These are phyloP conservation scores for Ophiocordyceps camponoti-rufipedis DNA, from an alignment of 2,329 filamentous ascomycete genomes.

Conservation along the genomic window DNA sequence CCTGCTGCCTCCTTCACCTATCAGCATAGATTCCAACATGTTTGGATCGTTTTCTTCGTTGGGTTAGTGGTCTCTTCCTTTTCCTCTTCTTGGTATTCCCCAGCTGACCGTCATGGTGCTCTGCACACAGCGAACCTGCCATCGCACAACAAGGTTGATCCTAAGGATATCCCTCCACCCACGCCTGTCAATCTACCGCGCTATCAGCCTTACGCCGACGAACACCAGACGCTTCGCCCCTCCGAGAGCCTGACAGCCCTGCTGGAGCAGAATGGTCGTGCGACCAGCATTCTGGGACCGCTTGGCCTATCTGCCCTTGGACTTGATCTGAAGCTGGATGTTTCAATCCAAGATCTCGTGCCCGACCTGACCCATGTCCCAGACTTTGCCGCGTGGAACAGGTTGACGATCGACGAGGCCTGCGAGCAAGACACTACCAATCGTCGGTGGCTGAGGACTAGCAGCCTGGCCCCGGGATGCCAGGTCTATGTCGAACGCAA, in stretches of 20 bases:
- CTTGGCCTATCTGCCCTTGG: slow-evolving; percentile 39
- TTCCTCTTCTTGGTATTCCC: not conserved
- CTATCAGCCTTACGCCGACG: slow-evolving; percentile 18
- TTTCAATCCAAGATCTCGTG: slow-evolving; percentile 27
- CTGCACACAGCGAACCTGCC: slow-evolving; percentile 10
- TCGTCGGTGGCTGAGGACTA: slow-evolving; percentile 29
- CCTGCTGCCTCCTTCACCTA: not conserved
- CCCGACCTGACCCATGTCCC: slow-evolving; percentile 35
- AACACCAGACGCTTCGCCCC: slow-evolving; percentile 11
- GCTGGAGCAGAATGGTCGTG: slow-evolving; percentile 35
- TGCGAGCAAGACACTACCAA: slow-evolving; percentile 28
- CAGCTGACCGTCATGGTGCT: not conserved
- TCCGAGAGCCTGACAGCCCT: slow-evolving; percentile 26
- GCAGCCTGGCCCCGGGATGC: slow-evolving; percentile 35
- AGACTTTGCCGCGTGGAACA: slow-evolving; percentile 32
- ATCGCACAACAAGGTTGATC: slow-evolving; percentile 15
- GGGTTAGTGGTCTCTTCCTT: slow-evolving; percentile 13
- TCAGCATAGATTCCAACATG: slow-evolving; percentile 12
- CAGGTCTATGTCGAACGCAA: slow-evolving; percentile 39
- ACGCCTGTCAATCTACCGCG: slow-evolving; percentile 35
- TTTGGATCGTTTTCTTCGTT: slow-evolving; percentile 23
- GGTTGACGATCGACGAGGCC: slow-evolving; percentile 28
- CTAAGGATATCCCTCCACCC: slow-evolving; percentile 35
- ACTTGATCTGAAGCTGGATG: slow-evolving; percentile 33
- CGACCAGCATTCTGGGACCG: slow-evolving; percentile 16